These are phyloP conservation scores for Tinospora cordifolia DNA, from an alignment of 164 flowering plant species.

Conservation along the genomic window DNA sequence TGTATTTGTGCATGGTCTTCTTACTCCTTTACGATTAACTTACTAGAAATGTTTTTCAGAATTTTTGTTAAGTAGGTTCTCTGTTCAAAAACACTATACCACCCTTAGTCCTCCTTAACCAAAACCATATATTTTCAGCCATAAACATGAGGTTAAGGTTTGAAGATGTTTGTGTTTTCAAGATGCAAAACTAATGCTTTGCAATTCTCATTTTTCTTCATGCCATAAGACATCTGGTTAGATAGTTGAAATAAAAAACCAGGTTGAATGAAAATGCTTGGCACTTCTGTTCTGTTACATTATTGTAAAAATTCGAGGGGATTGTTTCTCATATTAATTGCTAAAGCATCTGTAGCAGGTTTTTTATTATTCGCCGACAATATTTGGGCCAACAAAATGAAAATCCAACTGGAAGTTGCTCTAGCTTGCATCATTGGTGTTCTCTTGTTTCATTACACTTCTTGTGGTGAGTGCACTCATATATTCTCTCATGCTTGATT, in stretches of 20 bases:
- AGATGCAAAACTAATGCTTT: background rate
- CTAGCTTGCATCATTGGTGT: constrained; percentile 30
- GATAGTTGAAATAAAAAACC: background rate
- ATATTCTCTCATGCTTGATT: background rate
- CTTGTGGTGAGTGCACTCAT: constrained; percentile 46
- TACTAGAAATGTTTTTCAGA: background rate
- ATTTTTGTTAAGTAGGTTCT: background rate
- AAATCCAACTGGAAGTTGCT: constrained; percentile 28
- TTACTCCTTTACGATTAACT: background rate
- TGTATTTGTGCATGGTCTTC: background rate
- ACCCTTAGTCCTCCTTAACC: background rate
- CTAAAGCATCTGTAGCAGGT: constrained; percentile 5
- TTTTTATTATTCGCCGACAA: background rate
- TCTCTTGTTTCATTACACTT: constrained; percentile 35
- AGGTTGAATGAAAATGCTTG: background rate
- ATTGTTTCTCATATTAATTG: constrained; percentile 5
- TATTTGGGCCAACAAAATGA: constrained; percentile 34
- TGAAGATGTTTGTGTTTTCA: background rate
- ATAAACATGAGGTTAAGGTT: no score
- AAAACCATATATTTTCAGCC: background rate
- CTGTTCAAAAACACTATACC: background rate
- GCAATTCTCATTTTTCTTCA: background rate
- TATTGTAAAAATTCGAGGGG: background rate
- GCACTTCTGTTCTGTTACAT: background rate
- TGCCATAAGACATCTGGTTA: background rate